A percentile compares a stretch with the other conserved stretches of the same genome.
These are phyloP conservation scores for Botrytis paeoniae DNA, from an alignment of 2,329 filamentous ascomycete genomes.

Conservation along the genomic window DNA sequence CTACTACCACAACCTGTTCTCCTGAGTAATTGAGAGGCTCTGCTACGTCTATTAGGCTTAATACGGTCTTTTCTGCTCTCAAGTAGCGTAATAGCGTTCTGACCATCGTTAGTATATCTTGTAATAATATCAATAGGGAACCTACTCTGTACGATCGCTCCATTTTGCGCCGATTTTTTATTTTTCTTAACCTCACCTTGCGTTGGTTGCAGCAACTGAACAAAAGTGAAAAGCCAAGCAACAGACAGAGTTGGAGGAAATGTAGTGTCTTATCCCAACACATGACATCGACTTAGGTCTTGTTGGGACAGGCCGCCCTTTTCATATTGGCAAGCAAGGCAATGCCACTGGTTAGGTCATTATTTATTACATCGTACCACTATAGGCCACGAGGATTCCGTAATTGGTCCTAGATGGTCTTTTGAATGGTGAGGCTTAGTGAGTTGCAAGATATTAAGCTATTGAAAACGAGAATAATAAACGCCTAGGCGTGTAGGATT, in stretches of 20 bases:
- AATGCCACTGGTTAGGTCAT: too few relatives aligned
- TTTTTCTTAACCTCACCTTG: background rate
- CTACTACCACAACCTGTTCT: conserved; percentile 1
- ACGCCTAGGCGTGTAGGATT: background rate
- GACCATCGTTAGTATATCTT: background rate
- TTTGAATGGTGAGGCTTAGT: background rate
- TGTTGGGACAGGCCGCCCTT: background rate
- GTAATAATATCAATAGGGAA: accelerated
- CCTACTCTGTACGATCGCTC: conserved; percentile 8
- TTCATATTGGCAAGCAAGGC: background rate
- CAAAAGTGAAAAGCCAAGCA: background rate
- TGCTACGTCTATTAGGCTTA: background rate
- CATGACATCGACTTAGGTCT: background rate
- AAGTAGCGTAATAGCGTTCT: conserved; percentile 10
- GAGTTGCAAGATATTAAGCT: accelerated
- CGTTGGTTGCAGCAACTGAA: background rate
- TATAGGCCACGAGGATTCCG: background rate
- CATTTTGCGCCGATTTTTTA: background rate
- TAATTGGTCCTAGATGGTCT: background rate
- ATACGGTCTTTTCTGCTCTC: conserved; percentile 1
- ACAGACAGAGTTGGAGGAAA: too few relatives aligned
- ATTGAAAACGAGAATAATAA: too few relatives aligned
- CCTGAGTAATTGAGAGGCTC: conserved; percentile 5
- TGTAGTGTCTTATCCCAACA: background rate
- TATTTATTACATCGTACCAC: too few relatives aligned